Evolutionary conservation across 176 grass and related monocot genomes (phyloP), one percentile per base, ranked within the genome.

Genomic region (Tillandsia leiboldiana): DNA sequence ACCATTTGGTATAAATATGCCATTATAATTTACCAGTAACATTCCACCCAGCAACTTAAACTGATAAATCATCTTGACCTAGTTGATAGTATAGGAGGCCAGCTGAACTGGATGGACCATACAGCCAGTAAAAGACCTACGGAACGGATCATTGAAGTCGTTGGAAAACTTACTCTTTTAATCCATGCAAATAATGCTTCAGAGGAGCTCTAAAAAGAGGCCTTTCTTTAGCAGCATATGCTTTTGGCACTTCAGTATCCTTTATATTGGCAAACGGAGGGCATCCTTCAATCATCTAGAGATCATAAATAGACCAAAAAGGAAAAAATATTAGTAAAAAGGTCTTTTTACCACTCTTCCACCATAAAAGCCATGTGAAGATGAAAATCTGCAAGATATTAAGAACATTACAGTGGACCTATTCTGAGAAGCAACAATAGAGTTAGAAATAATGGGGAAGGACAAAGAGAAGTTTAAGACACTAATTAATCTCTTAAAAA

Each of bases 281-380:
- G 75, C 80, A 75, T 14, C 94, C 90, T 93, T 99, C 94, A 79
- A 93, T 99, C 89, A 99, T 93, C 94, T 93, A 75, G 53, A 82
- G 72, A 75, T 65, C 52, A 72, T n/a, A 76, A 67, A 48, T 71
- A 22, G 54, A 22, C 14, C 54, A n/a, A n/a, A 14, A 20, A 20
- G 54, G 8, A 18, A 59, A n/a, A 17, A 6, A 17, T 59, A 59
- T 17, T 59, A 8, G 54, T 20, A 1, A 22, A 42, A 42, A 42
- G 4, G 33, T 42, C 33, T 42, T 42, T 42, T 42, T 6, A 42
- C 33, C 3, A 42, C 33, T 42, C 33, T 42, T 42, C 33, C 33
- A 42, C 33, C 33, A 42, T 42, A 42, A 42, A 42, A 42, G 33
- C 33, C 5, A 42, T 42, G 33, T 42, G 33, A 42, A 42, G 33